Evolutionary conservation across 2,329 filamentous ascomycete species (phyloP).

Genomic region (Colletotrichum chrysophilum): DNA sequence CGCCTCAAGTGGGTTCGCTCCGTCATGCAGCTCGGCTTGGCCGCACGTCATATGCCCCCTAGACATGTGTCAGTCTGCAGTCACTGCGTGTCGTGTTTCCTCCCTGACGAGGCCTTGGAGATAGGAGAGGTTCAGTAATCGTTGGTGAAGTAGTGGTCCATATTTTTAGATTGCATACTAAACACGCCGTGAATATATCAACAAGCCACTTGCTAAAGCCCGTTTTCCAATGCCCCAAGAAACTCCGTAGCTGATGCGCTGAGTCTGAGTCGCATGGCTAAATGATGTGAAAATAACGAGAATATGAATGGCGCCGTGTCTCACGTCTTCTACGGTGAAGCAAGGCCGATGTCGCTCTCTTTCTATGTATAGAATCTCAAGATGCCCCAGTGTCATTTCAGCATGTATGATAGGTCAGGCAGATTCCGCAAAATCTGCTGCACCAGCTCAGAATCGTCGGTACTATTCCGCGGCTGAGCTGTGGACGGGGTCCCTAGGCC

Average conservation of each 20-base stretch:
- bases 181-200: background rate
- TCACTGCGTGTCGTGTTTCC: background rate
- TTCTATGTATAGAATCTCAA: background rate
- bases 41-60: background rate
- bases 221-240: background rate
- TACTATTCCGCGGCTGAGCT: background rate
- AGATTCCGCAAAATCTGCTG: conserved; percentile 40
- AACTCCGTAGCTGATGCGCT: conserved; percentile 9
- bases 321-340: background rate
- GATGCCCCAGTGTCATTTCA: conserved; percentile 32
- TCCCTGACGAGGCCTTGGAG: background rate
- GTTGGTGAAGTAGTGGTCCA: background rate
- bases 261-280: background rate
- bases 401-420: conserved; percentile 53
- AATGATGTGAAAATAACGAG: background rate
- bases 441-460: conserved; percentile 36
- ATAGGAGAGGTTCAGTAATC: background rate
- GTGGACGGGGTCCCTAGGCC: background rate
- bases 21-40: background rate
- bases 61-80: background rate
- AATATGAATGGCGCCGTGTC: background rate
- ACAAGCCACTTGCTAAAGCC: background rate
- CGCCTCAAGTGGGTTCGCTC: background rate
- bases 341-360: background rate
- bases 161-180: background rate